phyloP scores from a whole-genome alignment of 163 green algal species.

The Scenedesmus sp. region DNA sequence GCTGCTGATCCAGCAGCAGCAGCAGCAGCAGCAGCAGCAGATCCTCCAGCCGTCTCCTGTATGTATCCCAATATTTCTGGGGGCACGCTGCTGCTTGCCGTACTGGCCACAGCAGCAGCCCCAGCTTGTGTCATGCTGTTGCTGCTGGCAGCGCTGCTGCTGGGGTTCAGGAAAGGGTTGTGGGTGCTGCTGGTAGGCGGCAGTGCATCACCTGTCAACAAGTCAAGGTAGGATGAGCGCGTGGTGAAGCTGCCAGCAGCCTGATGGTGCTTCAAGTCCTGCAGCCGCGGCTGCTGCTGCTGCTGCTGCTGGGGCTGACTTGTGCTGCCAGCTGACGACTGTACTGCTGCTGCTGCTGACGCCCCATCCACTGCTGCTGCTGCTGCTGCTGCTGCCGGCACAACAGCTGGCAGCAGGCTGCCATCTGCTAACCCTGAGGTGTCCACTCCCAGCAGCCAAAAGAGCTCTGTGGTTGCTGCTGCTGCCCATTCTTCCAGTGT shows the following conservation, averaged over 20 bases:
- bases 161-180: constrained; percentile 27
- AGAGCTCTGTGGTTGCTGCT: constrained; percentile 36
- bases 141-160: not conserved
- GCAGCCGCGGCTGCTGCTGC: not conserved
- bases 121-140: not conserved
- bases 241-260: not conserved
- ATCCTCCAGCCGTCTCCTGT: not conserved
- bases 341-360: constrained; percentile 1
- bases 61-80: constrained; percentile 7
- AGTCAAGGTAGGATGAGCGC: constrained; percentile 20
- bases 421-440: constrained; percentile 40
- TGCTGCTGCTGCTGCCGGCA: not conserved
- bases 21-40: not conserved
- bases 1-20: not conserved
- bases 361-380: not conserved
- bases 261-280: not conserved
- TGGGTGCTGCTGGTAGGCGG: not conserved
- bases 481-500: constrained; percentile 29
- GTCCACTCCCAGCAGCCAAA: constrained; percentile 38
- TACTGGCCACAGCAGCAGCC: not conserved
- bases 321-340: not conserved
- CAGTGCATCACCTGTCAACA: constrained; percentile 30
- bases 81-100: not conserved
- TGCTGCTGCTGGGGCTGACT: not conserved
- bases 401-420: not conserved